Percentiles rank a stretch among this genome's conserved stretches.
phyloP scores from a whole-genome alignment of 495 filamentous ascomycete genomes.

The Hypoxylon lenormandii region DNA sequence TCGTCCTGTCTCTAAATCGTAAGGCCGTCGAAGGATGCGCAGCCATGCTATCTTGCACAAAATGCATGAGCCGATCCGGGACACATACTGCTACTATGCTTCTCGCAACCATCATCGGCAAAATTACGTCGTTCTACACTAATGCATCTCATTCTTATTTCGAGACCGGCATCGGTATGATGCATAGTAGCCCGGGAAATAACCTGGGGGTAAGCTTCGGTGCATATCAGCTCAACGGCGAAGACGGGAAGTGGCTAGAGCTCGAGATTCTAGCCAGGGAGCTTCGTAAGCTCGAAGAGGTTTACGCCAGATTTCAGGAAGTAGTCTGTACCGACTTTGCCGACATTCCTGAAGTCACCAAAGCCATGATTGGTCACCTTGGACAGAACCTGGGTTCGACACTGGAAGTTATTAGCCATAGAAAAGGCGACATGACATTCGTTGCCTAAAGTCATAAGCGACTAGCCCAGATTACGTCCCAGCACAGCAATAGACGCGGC shows the following conservation, averaged over 20 bases:
- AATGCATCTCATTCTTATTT: slow-evolving; percentile 57
- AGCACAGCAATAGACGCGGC: neutral
- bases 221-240: slow-evolving; percentile 57
- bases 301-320: slow-evolving; percentile 58
- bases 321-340: slow-evolving; percentile 53
- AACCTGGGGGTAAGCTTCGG: slow-evolving; percentile 57
- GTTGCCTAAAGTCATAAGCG: slow-evolving; percentile 28
- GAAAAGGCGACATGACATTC: slow-evolving; percentile 51
- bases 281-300: slow-evolving; percentile 60
- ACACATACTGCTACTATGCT: slow-evolving; percentile 62
- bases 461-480: slow-evolving; percentile 13
- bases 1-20: slow-evolving; percentile 59
- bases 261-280: slow-evolving; percentile 62
- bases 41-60: slow-evolving; percentile 58
- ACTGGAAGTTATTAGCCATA: slow-evolving; percentile 53
- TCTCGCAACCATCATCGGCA: slow-evolving; percentile 60
- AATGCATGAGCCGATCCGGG: slow-evolving; percentile 57
- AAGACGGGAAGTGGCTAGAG: slow-evolving; percentile 60
- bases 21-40: slow-evolving; percentile 63
- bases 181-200: slow-evolving; percentile 39
- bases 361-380: slow-evolving; percentile 59
- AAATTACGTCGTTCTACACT: slow-evolving; percentile 62
- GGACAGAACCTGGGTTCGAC: slow-evolving; percentile 55
- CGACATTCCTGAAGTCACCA: slow-evolving; percentile 57
- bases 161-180: slow-evolving; percentile 44